A percentile compares a stretch with the other conserved stretches of the same genome.
These are phyloP conservation scores for Trametes gibbosa DNA, from an alignment of 768 basidiomycete species.

Conservation along the genomic window DNA sequence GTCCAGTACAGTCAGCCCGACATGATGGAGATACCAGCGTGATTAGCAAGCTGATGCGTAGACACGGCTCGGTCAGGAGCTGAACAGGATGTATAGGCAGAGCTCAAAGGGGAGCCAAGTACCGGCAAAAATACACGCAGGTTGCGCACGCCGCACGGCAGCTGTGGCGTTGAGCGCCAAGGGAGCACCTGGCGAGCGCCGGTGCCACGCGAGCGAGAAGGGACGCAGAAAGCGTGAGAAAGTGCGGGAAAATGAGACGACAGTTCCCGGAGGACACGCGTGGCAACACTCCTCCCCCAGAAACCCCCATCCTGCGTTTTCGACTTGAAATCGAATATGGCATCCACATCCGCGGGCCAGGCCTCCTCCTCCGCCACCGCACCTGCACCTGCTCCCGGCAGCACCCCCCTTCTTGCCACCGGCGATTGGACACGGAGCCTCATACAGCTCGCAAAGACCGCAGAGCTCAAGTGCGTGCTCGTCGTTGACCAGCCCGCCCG, in stretches of 20 bases:
- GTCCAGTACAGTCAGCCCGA: too few species aligned
- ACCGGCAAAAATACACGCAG: too few species aligned
- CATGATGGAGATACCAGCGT: too few species aligned
- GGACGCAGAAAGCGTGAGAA: conserved; percentile 12
- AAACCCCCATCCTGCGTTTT: conserved; percentile 25
- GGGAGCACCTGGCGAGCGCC: too few species aligned
- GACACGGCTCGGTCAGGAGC: too few species aligned
- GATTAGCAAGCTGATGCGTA: too few species aligned
- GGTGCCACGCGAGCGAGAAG: neutral
- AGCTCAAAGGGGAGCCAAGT: too few species aligned
- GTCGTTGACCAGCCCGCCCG: neutral
- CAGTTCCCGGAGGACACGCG: conserved; percentile 30
- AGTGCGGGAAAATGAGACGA: neutral
- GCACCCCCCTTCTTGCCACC: conserved; percentile 64
- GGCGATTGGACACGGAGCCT: conserved; percentile 89
- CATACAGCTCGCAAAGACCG: conserved; percentile 82
- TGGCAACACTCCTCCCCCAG: conserved; percentile 22
- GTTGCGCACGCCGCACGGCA: too few species aligned
- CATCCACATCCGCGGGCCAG: conserved; percentile 28
- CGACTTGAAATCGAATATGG: conserved; percentile 23
- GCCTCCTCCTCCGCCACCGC: conserved; percentile 24
- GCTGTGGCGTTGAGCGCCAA: neutral
- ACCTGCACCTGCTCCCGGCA: conserved; percentile 8
- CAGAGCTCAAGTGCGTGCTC: conserved; percentile 76
- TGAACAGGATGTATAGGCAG: too few species aligned